These are phyloP conservation scores for Xylaria palmicola DNA, from an alignment of 495 filamentous ascomycete genomes.

Conservation along the genomic window DNA sequence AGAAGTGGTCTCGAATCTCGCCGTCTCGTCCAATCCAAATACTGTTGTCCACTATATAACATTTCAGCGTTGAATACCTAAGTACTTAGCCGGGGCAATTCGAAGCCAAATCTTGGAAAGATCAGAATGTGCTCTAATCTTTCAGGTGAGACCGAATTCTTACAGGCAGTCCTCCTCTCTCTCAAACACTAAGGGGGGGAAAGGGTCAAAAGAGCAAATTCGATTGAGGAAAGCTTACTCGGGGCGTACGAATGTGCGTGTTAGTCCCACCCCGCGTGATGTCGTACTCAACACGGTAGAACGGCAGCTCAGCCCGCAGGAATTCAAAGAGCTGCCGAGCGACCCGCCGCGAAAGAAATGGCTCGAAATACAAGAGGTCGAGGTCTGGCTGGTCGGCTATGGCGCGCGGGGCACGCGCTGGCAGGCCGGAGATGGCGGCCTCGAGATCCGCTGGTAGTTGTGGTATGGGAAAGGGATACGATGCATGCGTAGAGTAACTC, in stretches of 20 bases:
- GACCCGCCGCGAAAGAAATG: conserved; percentile 52
- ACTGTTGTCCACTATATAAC: conserved; percentile 54
- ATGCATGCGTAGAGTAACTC: conserved; percentile 45
- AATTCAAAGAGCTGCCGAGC: conserved; percentile 62
- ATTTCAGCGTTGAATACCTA: background rate
- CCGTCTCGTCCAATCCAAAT: conserved; percentile 67
- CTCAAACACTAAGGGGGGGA: background rate
- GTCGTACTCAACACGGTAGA: conserved; percentile 70
- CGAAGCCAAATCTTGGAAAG: background rate
- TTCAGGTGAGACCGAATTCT: background rate
- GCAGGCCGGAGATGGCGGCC: conserved; percentile 26
- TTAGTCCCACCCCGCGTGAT: conserved; percentile 59
- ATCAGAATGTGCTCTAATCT: background rate
- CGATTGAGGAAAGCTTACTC: background rate
- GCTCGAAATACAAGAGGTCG: conserved; percentile 67
- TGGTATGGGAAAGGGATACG: conserved; percentile 63
- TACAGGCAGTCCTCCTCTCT: background rate
- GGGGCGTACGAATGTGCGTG: conserved; percentile 64
- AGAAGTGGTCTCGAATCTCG: conserved; percentile 34
- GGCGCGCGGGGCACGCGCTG: conserved; percentile 34
- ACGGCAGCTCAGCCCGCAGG: conserved; percentile 61
- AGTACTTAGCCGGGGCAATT: background rate
- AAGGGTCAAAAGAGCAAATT: background rate
- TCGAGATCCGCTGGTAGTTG: conserved; percentile 46
- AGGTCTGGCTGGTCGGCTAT: conserved; percentile 64